A percentile compares a stretch with the other conserved stretches of the same genome.
Conservation (phyloP, 2,329 filamentous ascomycete genomes). For the Penicillium crustosum region DNA sequence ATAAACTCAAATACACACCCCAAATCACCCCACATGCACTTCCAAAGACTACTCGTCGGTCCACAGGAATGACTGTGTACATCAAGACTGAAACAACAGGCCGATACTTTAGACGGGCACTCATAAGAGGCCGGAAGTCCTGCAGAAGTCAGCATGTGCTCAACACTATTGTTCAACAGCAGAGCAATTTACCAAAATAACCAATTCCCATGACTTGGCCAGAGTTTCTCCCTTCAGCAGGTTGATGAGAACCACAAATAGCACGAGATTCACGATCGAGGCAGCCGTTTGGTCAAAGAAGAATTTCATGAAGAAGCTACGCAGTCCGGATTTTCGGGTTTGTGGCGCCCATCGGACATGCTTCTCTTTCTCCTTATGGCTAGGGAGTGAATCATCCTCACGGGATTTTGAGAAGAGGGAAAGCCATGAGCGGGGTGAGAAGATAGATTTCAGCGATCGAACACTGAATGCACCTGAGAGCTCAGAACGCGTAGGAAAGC, state of each 20-base stretch:
- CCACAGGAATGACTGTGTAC: conserved; percentile 70
- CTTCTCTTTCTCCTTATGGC: conserved; percentile 25
- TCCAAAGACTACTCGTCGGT: conserved; percentile 69
- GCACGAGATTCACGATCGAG: conserved; percentile 55
- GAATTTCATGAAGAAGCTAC: conserved; percentile 53
- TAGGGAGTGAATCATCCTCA: conserved; percentile 17
- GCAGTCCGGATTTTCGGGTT: conserved; percentile 45
- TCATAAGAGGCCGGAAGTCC: conserved; percentile 65
- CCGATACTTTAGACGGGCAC: conserved; percentile 72
- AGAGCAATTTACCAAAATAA: conserved; percentile 33
- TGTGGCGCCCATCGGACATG: conserved; percentile 15
- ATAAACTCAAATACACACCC: conserved; percentile 72
- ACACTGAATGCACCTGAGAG: conserved; percentile 15
- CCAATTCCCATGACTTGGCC: conserved; percentile 28
- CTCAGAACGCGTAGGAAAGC: conserved; percentile 48
- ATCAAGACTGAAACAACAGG: conserved; percentile 68
- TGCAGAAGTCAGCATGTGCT: conserved; percentile 14
- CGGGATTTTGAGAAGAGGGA: conserved; percentile 4
- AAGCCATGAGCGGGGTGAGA: conserved; percentile 14
- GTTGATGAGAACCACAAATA: conserved; percentile 58
- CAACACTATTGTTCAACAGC: not conserved
- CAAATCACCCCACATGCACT: conserved; percentile 70
- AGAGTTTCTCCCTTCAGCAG: conserved; percentile 38
- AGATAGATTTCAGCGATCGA: conserved; percentile 9
- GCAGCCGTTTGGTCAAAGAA: conserved; percentile 59